These are phyloP conservation scores for Tetrapisispora nanseiensis DNA, from an alignment of 805 yeast genomes.

Conservation along the genomic window DNA sequence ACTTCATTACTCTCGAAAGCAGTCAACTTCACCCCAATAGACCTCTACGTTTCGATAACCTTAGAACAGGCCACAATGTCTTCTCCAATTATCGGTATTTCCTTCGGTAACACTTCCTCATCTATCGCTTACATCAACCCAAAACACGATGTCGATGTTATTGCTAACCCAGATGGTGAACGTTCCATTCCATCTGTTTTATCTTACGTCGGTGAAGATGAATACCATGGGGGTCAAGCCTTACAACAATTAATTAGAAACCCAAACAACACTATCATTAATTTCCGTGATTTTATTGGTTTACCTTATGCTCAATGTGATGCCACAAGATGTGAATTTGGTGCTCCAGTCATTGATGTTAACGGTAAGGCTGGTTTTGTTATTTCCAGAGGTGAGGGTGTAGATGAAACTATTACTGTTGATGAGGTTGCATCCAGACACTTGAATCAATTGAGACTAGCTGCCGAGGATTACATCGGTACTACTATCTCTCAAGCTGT, in stretches of 20 bases:
- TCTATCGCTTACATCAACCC: conserved; percentile 94
- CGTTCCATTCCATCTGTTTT: conserved; percentile 90
- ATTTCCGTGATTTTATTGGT: conserved; percentile 91
- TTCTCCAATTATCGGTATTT: conserved; percentile 66
- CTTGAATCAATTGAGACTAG: conserved; percentile 64
- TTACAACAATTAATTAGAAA: conserved; percentile 85
- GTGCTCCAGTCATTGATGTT: conserved; percentile 30
- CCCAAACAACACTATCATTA: conserved; percentile 73
- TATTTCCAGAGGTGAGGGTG: conserved; percentile 39
- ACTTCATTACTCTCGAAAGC: too few species aligned
- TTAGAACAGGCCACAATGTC: conserved; percentile 12
- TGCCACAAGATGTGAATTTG: conserved; percentile 53
- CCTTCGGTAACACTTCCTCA: conserved; percentile 93
- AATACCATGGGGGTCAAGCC: conserved; percentile 96
- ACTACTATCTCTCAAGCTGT: conserved; percentile 71
- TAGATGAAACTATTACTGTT: conserved; percentile 49
- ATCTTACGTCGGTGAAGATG: conserved; percentile 88
- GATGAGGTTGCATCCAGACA: conserved; percentile 80
- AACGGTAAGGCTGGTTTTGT: conserved; percentile 64
- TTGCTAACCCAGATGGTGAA: conserved; percentile 98
- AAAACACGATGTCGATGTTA: conserved; percentile 70
- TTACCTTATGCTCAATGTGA: conserved; percentile 61
- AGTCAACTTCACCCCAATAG: too few species aligned
- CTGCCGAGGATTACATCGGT: conserved; percentile 92
- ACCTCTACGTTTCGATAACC: too few species aligned